These are phyloP conservation scores for Trichophyton benhamiae DNA, from an alignment of 2,329 filamentous ascomycete species.

Conservation along the genomic window DNA sequence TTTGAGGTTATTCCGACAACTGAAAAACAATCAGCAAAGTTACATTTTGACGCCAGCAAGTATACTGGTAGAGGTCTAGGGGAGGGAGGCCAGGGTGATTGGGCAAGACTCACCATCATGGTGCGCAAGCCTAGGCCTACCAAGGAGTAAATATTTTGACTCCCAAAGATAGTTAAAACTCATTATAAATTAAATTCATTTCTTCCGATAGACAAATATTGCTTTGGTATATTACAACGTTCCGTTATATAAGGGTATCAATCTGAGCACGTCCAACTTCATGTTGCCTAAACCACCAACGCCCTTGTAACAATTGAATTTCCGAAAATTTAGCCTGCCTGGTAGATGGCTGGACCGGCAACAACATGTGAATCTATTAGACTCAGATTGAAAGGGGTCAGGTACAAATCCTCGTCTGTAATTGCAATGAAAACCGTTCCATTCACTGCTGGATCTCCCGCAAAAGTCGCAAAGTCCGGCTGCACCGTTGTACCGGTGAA, in stretches of 20 bases:
- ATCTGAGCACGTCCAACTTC: neutral
- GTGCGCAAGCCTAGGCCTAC: conserved; percentile 2
- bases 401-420: conserved; percentile 53
- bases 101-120: conserved; percentile 10
- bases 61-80: conserved; percentile 8
- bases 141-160: neutral
- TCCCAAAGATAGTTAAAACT: neutral
- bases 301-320: neutral
- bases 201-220: neutral
- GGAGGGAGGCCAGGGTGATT: conserved; percentile 6
- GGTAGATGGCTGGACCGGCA: conserved; percentile 59
- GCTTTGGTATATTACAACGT: neutral
- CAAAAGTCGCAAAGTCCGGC: conserved; percentile 56
- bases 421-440: conserved; percentile 69
- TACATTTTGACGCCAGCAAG: conserved; percentile 9
- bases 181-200: neutral
- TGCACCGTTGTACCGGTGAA: conserved; percentile 32
- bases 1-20: conserved; percentile 15
- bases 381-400: conserved; percentile 66
- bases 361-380: conserved; percentile 65
- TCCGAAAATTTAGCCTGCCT: conserved; percentile 51
- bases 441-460: conserved; percentile 57
- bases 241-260: neutral
- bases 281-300: neutral
- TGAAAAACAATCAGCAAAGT: conserved; percentile 2